Conservation (phyloP, 2,329 filamentous ascomycete species). For the Elsinoe necatrix region DNA sequence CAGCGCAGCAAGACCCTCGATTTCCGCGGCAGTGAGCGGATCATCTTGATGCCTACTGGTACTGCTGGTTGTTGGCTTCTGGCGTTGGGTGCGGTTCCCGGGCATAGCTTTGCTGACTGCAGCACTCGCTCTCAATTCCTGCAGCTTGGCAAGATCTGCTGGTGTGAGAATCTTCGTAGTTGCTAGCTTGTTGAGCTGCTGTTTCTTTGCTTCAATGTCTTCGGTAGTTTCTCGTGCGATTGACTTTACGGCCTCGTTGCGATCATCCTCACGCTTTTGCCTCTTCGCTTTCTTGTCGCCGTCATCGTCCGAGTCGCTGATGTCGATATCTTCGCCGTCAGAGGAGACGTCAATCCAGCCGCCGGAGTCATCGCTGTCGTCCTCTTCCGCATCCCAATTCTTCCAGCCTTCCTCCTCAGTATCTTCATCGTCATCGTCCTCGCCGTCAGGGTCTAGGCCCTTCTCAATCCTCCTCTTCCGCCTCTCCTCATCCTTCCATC, state of each 20-base stretch:
- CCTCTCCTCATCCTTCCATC: slow-evolving; percentile 88
- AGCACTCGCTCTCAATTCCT: slow-evolving; percentile 71
- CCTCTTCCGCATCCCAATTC: slow-evolving; percentile 54
- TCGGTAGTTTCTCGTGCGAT: slow-evolving; percentile 13
- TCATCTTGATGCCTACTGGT: slow-evolving; percentile 67
- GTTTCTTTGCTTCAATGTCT: slow-evolving; percentile 33
- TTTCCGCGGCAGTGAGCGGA: slow-evolving; percentile 80
- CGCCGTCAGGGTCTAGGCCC: slow-evolving; percentile 54
- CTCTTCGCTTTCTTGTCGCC: slow-evolving; percentile 53
- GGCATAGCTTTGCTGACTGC: slow-evolving; percentile 57
- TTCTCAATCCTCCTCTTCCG: slow-evolving; percentile 62
- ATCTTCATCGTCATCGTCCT: slow-evolving; percentile 52
- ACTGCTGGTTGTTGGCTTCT: slow-evolving; percentile 29
- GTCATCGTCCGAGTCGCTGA: slow-evolving; percentile 66
- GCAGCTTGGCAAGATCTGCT: slow-evolving; percentile 88
- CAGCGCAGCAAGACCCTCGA: slow-evolving; percentile 74
- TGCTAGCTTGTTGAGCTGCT: slow-evolving; percentile 60
- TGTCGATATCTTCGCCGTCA: slow-evolving; percentile 66
- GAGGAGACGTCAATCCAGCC: slow-evolving; percentile 89
- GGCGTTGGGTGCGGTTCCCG: slow-evolving; percentile 33
- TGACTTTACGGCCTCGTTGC: slow-evolving; percentile 27
- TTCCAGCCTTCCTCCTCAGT: slow-evolving; percentile 47
- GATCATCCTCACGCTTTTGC: slow-evolving; percentile 45
- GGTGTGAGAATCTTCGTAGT: slow-evolving; percentile 91
- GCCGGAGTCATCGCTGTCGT: slow-evolving; percentile 61